These are phyloP conservation scores for Dendryphion nanum DNA, from an alignment of 2,329 filamentous ascomycete genomes.

Conservation along the genomic window DNA sequence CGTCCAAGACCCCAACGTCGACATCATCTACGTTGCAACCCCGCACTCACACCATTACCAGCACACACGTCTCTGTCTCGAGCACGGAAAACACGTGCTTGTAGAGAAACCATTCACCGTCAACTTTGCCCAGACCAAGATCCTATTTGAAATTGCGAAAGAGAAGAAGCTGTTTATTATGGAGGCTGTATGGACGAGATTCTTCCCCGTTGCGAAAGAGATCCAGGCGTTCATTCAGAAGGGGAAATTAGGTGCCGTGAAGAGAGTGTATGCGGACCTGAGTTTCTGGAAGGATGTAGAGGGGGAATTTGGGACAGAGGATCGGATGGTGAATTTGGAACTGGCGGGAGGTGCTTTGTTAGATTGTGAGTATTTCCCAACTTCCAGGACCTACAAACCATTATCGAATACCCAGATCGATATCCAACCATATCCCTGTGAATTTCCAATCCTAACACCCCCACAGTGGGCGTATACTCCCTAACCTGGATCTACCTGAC, in stretches of 20 bases:
- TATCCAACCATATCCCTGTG: no score
- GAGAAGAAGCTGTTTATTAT: constrained; percentile 54
- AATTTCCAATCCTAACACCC: not conserved
- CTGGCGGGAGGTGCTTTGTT: constrained; percentile 76
- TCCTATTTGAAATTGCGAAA: constrained; percentile 67
- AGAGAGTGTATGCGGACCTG: constrained; percentile 53
- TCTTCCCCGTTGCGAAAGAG: constrained; percentile 77
- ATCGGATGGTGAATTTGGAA: constrained; percentile 77
- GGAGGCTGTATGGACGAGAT: constrained; percentile 76
- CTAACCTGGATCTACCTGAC: constrained; percentile 85
- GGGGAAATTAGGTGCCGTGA: constrained; percentile 50
- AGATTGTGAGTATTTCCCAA: constrained; percentile 57
- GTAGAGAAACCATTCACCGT: constrained; percentile 87
- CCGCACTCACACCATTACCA: constrained; percentile 89
- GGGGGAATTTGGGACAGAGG: constrained; percentile 49
- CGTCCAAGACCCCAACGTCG: constrained; percentile 69
- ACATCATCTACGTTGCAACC: constrained; percentile 83
- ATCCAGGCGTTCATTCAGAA: constrained; percentile 60
- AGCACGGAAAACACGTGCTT: constrained; percentile 77
- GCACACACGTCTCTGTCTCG: constrained; percentile 75
- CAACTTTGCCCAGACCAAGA: constrained; percentile 69
- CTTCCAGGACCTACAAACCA: no score
- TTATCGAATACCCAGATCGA: no score
- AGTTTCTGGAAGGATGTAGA: constrained; percentile 59
- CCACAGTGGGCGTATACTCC: constrained; percentile 70